Conservation (phyloP, 441 rosid genomes). For the Breynia disticha region DNA sequence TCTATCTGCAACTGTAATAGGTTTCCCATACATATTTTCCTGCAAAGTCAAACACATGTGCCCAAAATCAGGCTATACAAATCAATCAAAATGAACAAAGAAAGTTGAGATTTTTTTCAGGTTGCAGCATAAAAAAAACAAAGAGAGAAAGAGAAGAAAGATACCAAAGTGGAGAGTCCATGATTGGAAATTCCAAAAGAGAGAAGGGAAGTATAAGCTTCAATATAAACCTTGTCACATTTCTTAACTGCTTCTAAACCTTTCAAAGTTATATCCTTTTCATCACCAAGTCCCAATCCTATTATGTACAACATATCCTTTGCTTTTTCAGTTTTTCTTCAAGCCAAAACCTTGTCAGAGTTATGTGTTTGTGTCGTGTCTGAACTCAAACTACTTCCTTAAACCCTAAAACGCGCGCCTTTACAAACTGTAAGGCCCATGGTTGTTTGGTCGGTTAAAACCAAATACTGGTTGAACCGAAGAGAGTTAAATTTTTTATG, state of each 20-base stretch:
- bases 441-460: too few species aligned
- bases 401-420: too few species aligned
- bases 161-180: slow-evolving; percentile 77
- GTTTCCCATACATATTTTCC: slow-evolving; percentile 28
- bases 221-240: slow-evolving; percentile 74
- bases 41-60: slow-evolving; percentile 10
- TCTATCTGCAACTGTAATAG: slow-evolving; percentile 9
- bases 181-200: slow-evolving; percentile 71
- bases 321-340: too few species aligned
- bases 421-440: too few species aligned
- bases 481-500: too few species aligned
- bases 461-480: too few species aligned
- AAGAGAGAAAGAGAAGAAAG: background rate
- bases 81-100: background rate
- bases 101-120: background rate
- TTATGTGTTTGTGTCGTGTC: too few species aligned
- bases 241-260: slow-evolving; percentile 74
- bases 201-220: slow-evolving; percentile 92
- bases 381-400: too few species aligned
- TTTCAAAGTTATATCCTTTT: slow-evolving; percentile 69
- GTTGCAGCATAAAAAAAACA: background rate
- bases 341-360: too few species aligned
- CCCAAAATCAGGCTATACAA: background rate
- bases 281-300: slow-evolving; percentile 82
- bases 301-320: slow-evolving; percentile 62